phyloP scores from a whole-genome alignment of 257 asterid genomes.

The Cruciata laevipes region DNA sequence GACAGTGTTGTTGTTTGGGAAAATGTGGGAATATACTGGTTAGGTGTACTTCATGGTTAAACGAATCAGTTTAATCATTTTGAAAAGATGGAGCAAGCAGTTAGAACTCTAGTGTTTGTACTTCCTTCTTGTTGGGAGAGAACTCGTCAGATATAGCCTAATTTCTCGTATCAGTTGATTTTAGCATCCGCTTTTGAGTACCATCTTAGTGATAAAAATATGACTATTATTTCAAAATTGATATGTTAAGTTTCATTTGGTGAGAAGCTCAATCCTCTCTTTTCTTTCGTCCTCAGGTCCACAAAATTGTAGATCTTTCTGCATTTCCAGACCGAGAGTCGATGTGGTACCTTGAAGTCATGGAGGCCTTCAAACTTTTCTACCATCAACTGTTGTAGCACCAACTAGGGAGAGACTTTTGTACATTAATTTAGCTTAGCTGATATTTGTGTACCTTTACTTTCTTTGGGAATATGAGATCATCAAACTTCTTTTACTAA shows the following conservation, averaged over 20 bases:
- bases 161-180: neutral
- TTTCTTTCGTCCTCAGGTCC: constrained; percentile 48
- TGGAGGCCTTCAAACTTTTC: constrained; percentile 75
- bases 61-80: neutral
- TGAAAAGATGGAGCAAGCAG: neutral
- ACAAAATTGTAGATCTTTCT: constrained; percentile 85
- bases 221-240: neutral
- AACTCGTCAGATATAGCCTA: neutral
- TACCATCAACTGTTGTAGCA: constrained; percentile 40
- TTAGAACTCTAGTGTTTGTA: neutral
- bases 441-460: neutral
- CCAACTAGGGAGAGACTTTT: neutral
- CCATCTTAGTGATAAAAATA: neutral
- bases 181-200: neutral
- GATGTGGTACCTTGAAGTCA: constrained; percentile 93
- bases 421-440: neutral
- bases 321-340: constrained; percentile 73
- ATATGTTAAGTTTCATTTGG: neutral
- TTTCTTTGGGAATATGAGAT: neutral
- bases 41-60: neutral
- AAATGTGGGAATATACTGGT: neutral
- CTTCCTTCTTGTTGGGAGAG: neutral
- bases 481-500: neutral
- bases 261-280: neutral
- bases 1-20: neutral